These are phyloP conservation scores for Hypoxylon sp. DNA, from an alignment of 2,329 filamentous ascomycete species.

Conservation along the genomic window DNA sequence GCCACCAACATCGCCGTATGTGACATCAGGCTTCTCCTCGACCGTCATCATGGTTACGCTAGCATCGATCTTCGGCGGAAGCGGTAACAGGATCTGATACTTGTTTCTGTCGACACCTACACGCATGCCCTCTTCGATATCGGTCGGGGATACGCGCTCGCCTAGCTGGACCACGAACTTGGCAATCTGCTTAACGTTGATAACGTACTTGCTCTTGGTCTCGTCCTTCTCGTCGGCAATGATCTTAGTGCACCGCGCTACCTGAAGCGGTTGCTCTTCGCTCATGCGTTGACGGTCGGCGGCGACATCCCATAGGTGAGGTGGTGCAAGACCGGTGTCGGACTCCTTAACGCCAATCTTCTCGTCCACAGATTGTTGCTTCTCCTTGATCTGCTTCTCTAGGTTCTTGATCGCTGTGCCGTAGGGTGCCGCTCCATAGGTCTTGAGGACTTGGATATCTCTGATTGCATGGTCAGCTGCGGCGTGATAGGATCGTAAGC, in stretches of 20 bases:
- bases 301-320: constrained; percentile 98
- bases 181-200: constrained; percentile 99
- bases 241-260: constrained; percentile 98
- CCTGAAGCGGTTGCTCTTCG: constrained; percentile 97
- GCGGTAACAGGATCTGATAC: constrained; percentile 96
- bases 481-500: background rate
- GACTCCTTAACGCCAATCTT: constrained; percentile 99
- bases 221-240: constrained; percentile 96
- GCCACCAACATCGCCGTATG: constrained; percentile 97
- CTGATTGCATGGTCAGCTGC: constrained; percentile 62
- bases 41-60: constrained; percentile 99
- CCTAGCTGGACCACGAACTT: constrained; percentile 99
- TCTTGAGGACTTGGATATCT: constrained; percentile 99
- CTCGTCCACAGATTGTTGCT: constrained; percentile 97
- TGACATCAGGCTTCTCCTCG: constrained; percentile 99
- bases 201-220: constrained; percentile 99
- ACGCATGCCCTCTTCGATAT: constrained; percentile 99
- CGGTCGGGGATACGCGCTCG: constrained; percentile 95
- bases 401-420: constrained; percentile 94
- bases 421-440: constrained; percentile 96
- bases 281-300: constrained; percentile 98
- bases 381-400: constrained; percentile 99
- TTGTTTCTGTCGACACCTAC: constrained; percentile 99
- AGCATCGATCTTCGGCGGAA: constrained; percentile 98
- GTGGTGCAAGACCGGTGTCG: constrained; percentile 96